Evolutionary conservation across 176 grass and related monocot species (phyloP).

Genomic region (Lolium rigidum): DNA sequence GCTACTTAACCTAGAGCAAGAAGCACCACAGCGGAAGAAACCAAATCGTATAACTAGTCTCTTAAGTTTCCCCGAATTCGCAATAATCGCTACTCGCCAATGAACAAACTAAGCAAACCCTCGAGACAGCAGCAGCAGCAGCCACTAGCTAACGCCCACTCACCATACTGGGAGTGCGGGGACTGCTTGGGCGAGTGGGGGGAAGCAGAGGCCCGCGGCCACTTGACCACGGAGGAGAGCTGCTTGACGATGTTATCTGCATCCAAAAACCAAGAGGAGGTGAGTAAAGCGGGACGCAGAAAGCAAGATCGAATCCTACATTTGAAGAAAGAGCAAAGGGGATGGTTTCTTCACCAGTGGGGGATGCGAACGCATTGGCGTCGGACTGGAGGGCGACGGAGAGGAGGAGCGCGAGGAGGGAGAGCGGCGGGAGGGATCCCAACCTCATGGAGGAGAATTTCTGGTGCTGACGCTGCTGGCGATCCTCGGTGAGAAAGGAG

Average conservation of each 20-base stretch:
- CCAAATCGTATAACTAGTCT: neutral
- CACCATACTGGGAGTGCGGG: constrained; percentile 53
- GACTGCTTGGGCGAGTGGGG: constrained; percentile 44
- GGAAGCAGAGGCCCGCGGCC: constrained; percentile 61
- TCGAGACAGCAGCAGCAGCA: neutral
- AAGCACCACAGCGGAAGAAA: neutral
- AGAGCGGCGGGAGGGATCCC: constrained; percentile 40
- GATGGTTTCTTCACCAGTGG: constrained; percentile 42
- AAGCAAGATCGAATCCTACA: neutral
- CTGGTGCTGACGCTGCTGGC: neutral
- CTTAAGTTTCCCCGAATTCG: neutral
- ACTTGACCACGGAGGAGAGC: constrained; percentile 75
- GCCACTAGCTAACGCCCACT: neutral
- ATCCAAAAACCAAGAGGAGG: constrained; percentile 1
- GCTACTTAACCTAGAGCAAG: neutral
- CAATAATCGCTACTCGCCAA: neutral
- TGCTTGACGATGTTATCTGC: constrained; percentile 83
- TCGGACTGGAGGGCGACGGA: constrained; percentile 37
- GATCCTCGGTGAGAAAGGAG: constrained; percentile 24
- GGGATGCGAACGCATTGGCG: constrained; percentile 45
- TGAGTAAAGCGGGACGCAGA: constrained; percentile 2
- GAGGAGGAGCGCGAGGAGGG: constrained; percentile 38
- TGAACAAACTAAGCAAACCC: constrained; percentile 14
- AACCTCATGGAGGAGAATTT: constrained; percentile 41
- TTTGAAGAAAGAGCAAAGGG: neutral